Evolutionary conservation across 1,139 yeast species (phyloP).

Genomic region (Diutina ranongensis): DNA sequence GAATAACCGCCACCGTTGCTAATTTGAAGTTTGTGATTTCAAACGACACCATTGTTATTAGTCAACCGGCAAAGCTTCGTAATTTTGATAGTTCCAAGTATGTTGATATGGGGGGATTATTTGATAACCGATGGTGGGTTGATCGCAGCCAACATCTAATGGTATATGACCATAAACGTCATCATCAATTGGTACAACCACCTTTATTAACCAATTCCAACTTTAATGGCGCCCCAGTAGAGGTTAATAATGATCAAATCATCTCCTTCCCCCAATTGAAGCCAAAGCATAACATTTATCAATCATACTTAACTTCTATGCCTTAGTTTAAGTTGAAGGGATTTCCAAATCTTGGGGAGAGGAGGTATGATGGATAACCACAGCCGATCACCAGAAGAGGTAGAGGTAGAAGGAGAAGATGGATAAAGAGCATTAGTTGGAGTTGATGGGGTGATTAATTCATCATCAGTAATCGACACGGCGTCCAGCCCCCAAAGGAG

Average conservation of each 20-base stretch:
- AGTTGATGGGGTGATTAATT: neutral
- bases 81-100: neutral
- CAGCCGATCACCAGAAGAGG: neutral
- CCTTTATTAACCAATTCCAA: neutral
- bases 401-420: neutral
- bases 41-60: neutral
- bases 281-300: neutral
- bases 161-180: neutral
- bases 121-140: conserved; percentile 3
- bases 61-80: neutral
- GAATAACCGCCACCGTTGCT: neutral
- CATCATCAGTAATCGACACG: neutral
- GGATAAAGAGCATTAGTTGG: neutral
- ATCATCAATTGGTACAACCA: neutral
- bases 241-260: neutral
- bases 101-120: neutral
- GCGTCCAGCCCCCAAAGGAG: neutral
- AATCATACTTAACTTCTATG: neutral
- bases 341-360: neutral
- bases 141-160: neutral
- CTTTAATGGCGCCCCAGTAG: neutral
- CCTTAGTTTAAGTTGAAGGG: neutral
- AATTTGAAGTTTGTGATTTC: neutral
- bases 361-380: neutral
- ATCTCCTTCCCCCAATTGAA: neutral